Evolutionary conservation across 2,329 filamentous ascomycete genomes (phyloP).

Genomic region (Raffaelea albimanens): DNA sequence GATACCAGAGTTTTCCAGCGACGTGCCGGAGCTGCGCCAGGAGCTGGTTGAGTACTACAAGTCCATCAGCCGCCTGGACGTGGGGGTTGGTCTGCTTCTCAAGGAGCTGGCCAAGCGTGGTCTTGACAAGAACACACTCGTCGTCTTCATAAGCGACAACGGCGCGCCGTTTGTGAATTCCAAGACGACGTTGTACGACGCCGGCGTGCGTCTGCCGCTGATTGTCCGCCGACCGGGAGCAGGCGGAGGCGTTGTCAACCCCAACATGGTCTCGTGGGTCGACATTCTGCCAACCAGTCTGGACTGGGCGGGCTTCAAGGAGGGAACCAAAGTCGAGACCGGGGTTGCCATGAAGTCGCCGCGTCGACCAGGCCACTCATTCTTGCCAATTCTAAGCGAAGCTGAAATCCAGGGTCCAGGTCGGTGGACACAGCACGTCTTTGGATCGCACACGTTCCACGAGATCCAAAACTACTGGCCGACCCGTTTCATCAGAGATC

Average conservation of each 20-base stretch:
- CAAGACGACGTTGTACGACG: conserved; percentile 40
- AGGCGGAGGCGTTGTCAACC: conserved; percentile 20
- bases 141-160: conserved; percentile 39
- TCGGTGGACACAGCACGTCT: conserved; percentile 22
- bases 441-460: conserved; percentile 42
- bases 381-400: conserved; percentile 25
- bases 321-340: not conserved
- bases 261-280: conserved; percentile 34
- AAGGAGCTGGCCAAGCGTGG: conserved; percentile 22
- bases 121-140: conserved; percentile 26
- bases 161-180: conserved; percentile 41
- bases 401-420: conserved; percentile 15
- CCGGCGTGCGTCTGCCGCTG: conserved; percentile 33
- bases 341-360: not conserved
- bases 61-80: conserved; percentile 30
- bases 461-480: conserved; percentile 41
- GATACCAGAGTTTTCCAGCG: conserved; percentile 30
- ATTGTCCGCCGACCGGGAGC: conserved; percentile 25
- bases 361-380: conserved; percentile 21
- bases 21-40: conserved; percentile 27
- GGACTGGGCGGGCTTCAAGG: conserved; percentile 23
- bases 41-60: conserved; percentile 34
- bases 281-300: conserved; percentile 36
- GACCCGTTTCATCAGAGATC: conserved; percentile 33
- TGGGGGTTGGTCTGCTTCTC: conserved; percentile 30